Base-by-base conservation (phyloP, 495 filamentous ascomycete genomes). In the Chaetomium fimeti region DNA sequence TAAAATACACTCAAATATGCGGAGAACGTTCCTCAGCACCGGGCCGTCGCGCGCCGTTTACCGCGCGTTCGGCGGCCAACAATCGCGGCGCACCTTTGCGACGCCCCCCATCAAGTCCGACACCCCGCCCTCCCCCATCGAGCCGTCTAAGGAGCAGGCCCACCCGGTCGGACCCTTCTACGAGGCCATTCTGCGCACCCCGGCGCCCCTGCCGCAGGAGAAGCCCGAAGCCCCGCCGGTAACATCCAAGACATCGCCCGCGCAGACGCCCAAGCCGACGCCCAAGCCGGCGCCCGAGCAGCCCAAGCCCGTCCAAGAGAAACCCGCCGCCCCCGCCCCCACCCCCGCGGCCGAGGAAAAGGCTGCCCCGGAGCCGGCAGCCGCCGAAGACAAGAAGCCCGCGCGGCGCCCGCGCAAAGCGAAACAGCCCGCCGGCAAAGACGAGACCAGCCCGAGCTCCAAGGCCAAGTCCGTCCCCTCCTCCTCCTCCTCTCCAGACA, bases 121-220 rank as follows among this genome's bases (percentile, higher is more conserved):
- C 29, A 32, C 66, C 38, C 63, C 62, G 22, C 64, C 66, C 53
- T 60, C 62, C 38, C 66, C 73, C 29, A 63, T 62, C 16, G 64
- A 66, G 40, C 62, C 62, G 25, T 58, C 66, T 43, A 54, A 61
- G 22, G 66, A 65, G 40, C 76, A 80, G 52, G 79, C 77, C 7
- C 65, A 68, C 42, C 75, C 75, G 5, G 64, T 75, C 25, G 76
- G 75, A 9, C 49, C 72, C 57, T 84, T 78, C 67, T 80, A 82
- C 65, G 76, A 78, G 63, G 73, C 76, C 58, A 72, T 84, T 36
- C 74, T 84, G 51, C 64, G 72, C 75, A 20, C 81, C 77, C 25
- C 73, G 72, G 27, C 67, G 40, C 40, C 66, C 12, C 68, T 78
- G 42, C 75, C 75, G 12, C 47, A 54, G 25, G 43, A 60, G 36